A percentile compares a stretch with the other conserved stretches of the same genome.
Conservation (phyloP, 2,329 filamentous ascomycete genomes). For the Penicillium sp. region DNA sequence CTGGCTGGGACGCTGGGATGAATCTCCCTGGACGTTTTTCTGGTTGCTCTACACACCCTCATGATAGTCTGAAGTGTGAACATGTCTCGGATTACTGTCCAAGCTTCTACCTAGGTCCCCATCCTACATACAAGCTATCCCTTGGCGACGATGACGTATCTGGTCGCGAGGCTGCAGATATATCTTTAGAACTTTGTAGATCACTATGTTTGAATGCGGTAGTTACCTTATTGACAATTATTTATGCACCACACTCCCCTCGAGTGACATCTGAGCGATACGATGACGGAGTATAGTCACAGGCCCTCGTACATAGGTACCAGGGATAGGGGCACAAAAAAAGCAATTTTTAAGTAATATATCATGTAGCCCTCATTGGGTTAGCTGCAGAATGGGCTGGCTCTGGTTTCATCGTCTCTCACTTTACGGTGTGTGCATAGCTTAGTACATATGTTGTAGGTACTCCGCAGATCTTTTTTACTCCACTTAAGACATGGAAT, state of each 20-base stretch:
- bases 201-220: background rate
- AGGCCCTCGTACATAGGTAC: background rate
- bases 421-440: background rate
- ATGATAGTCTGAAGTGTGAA: background rate
- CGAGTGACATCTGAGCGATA: background rate
- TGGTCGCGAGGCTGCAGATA: background rate
- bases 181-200: constrained; percentile 1
- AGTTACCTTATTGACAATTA: too few species aligned
- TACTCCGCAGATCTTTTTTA: constrained; percentile 4
- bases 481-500: background rate
- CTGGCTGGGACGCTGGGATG: constrained; percentile 4
- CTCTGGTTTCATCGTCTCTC: background rate
- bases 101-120: constrained; percentile 5
- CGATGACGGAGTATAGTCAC: background rate
- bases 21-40: background rate
- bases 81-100: constrained; percentile 4
- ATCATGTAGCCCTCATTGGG: background rate
- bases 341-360: background rate
- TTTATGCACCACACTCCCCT: too few species aligned
- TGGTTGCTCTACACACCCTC: constrained; percentile 2
- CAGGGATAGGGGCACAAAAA: background rate
- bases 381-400: constrained; percentile 5
- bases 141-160: background rate
- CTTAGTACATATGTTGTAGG: too few species aligned
- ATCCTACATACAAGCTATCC: background rate